phyloP scores from a whole-genome alignment of 164 flowering plant species.

The Echeveria elegans region DNA sequence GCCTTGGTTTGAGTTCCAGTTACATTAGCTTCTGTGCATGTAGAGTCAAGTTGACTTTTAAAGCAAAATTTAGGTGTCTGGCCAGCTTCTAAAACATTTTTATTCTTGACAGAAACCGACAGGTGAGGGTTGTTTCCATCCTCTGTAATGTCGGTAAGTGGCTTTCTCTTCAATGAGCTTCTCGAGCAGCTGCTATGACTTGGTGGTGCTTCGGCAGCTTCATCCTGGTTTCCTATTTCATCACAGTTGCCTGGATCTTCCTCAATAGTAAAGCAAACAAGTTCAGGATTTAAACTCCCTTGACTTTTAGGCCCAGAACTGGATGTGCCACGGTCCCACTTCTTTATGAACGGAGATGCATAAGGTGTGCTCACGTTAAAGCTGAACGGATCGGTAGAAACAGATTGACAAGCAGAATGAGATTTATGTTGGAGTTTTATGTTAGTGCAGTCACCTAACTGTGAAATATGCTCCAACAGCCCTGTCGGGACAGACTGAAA shows the following conservation, averaged over 20 bases:
- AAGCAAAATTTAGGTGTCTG: conserved; percentile 13
- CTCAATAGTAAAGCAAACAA: conserved; percentile 54
- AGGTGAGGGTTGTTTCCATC: conserved; percentile 18
- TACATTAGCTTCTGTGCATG: conserved; percentile 24
- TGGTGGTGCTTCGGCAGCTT: conserved; percentile 21
- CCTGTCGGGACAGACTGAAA: conserved; percentile 56
- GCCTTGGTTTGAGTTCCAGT: conserved; percentile 18
- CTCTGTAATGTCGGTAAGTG: conserved; percentile 36
- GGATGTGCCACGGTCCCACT: conserved; percentile 36
- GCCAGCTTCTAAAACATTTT: conserved; percentile 19
- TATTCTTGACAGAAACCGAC: conserved; percentile 26
- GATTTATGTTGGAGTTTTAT: conserved; percentile 18
- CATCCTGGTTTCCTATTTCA: conserved; percentile 29
- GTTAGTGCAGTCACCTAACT: neutral
- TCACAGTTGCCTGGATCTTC: conserved; percentile 57
- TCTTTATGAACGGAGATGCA: conserved; percentile 58
- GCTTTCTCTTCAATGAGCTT: conserved; percentile 26
- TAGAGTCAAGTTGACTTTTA: conserved; percentile 38
- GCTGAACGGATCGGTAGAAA: conserved; percentile 26
- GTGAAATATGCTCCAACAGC: conserved; percentile 36
- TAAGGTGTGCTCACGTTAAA: conserved; percentile 25
- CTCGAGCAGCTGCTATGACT: conserved; percentile 17
- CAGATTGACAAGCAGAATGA: conserved; percentile 29
- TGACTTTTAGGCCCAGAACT: conserved; percentile 44
- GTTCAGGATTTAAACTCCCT: conserved; percentile 47